Percentiles rank a stretch among this genome's conserved stretches.
phyloP scores from a whole-genome alignment of 352 stramenopile species.

The Pythium insidiosum region DNA sequence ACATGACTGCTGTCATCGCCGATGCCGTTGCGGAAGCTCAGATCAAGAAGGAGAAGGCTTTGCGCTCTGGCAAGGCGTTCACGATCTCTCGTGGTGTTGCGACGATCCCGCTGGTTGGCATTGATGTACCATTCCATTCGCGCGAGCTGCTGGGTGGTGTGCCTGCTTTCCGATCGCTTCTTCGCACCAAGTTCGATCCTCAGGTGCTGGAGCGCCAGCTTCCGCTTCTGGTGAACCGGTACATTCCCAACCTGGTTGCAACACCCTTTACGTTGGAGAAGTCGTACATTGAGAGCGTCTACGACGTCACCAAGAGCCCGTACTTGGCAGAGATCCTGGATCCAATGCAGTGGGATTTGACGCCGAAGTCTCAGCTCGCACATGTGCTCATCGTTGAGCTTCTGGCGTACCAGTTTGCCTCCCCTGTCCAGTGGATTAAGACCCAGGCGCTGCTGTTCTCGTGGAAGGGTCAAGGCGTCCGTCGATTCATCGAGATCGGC shows the following conservation, averaged over 20 bases:
- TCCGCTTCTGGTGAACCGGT: slow-evolving; percentile 59
- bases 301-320: slow-evolving; percentile 60
- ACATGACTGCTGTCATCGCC: slow-evolving; percentile 40
- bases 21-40: slow-evolving; percentile 49
- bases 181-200: slow-evolving; percentile 64
- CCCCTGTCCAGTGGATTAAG: slow-evolving; percentile 87
- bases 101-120: slow-evolving; percentile 84
- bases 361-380: slow-evolving; percentile 54
- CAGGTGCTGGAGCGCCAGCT: slow-evolving; percentile 62
- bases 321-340: slow-evolving; percentile 58
- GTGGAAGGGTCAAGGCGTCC: slow-evolving; percentile 31
- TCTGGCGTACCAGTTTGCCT: slow-evolving; percentile 85
- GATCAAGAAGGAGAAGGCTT: slow-evolving; percentile 50
- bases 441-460: slow-evolving; percentile 76
- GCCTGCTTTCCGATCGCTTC: slow-evolving; percentile 63
- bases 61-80: slow-evolving; percentile 47
- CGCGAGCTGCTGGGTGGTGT: slow-evolving; percentile 75
- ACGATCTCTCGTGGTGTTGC: slow-evolving; percentile 49
- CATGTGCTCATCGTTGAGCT: slow-evolving; percentile 81
- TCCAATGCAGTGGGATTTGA: slow-evolving; percentile 62
- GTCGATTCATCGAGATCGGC: slow-evolving; percentile 80
- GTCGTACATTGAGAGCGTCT: slow-evolving; percentile 71
- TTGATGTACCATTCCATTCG: slow-evolving; percentile 89
- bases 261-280: slow-evolving; percentile 71
- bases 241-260: slow-evolving; percentile 84